Evolutionary conservation across 2,329 filamentous ascomycete species (phyloP), one percentile per base, ranked within the genome.

Genomic region (Fusarium sp.): DNA sequence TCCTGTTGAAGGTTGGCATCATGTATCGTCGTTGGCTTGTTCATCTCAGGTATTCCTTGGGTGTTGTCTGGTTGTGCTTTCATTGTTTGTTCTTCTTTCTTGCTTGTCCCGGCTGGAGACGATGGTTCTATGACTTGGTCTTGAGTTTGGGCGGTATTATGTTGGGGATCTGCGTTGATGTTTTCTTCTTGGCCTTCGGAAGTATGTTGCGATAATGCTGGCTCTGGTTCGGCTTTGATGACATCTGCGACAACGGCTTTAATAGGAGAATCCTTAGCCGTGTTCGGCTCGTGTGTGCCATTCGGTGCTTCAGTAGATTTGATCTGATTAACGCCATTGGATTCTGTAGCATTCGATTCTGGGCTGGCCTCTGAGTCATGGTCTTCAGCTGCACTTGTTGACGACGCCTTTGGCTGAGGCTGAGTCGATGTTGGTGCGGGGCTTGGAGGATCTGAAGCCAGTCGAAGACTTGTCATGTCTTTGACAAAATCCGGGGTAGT

Each of bases 1-100:
- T 89, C 88, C 14, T 85, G 82, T 39, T 79, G 74, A n/a, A 68
- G 31, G 8, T 56, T 52, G 25, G 36, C 41, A 29, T 73, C 69
- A 33, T 71, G 52, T 14, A 5, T 33, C 29, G 62, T 56, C 31
- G 49, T 7, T 25, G 69, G 44, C 20, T 38, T 49, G 39, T 68
- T 65, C 41, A 49, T 39, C 17, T 65, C 54, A 20, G 65, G 46
- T 65, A 63, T 72, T 25, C 47, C 53, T 39, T 50, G 25, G 35
- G 25, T 18, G 18, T 45, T 53, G 41, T 50, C 36, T 22, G 62
- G 44, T 27, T 49, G 8, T 58, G 59, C 29, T 38, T 70, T 42
- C 29, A 58, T 46, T 35, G 50, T 41, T 33, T 25, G 49, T 38
- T 39, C 22, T n/a, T 67, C 36, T 18, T 49, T 41, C 57, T 47